These are phyloP conservation scores for Aquilaria yunnanensis DNA, from an alignment of 345 rosid genomes.

Conservation along the genomic window DNA sequence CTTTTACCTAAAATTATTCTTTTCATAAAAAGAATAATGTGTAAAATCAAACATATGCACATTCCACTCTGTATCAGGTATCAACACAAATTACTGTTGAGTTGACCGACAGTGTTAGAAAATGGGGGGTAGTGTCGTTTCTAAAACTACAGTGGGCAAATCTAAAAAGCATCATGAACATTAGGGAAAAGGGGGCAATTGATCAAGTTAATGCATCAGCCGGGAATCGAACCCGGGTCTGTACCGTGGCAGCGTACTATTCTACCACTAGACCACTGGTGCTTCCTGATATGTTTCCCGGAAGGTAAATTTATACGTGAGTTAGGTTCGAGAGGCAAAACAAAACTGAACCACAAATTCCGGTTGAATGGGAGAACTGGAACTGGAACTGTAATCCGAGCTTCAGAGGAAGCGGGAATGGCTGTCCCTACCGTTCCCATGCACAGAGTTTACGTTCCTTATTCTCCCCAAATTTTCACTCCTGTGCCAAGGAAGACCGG, in stretches of 20 bases:
- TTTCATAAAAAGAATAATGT: too few species aligned
- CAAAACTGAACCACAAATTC: not conserved
- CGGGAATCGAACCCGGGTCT: slow-evolving; percentile 71
- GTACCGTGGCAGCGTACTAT: slow-evolving; percentile 76
- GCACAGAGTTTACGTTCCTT: slow-evolving; percentile 37
- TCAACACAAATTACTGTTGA: too few species aligned
- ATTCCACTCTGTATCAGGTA: too few species aligned
- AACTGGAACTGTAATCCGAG: slow-evolving; percentile 3
- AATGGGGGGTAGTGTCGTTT: too few species aligned
- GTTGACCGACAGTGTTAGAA: too few species aligned
- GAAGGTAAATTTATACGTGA: too few species aligned
- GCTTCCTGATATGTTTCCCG: slow-evolving; percentile 4
- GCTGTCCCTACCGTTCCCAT: slow-evolving; percentile 29
- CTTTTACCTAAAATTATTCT: too few species aligned
- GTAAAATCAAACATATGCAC: too few species aligned
- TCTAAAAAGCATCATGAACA: too few species aligned
- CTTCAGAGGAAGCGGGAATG: slow-evolving; percentile 31
- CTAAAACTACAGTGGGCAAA: too few species aligned
- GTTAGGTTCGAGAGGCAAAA: too few species aligned
- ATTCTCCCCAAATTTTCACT: slow-evolving; percentile 9
- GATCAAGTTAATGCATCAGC: slow-evolving; percentile 29
- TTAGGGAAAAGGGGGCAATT: too few species aligned
- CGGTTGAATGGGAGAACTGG: not conserved
- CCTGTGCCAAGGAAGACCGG: slow-evolving; percentile 17
- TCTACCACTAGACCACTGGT: slow-evolving; percentile 90